Evolutionary conservation across 331 rosid genomes (phyloP), one percentile per base, ranked within the genome.

Genomic region (Ulmus americana): DNA sequence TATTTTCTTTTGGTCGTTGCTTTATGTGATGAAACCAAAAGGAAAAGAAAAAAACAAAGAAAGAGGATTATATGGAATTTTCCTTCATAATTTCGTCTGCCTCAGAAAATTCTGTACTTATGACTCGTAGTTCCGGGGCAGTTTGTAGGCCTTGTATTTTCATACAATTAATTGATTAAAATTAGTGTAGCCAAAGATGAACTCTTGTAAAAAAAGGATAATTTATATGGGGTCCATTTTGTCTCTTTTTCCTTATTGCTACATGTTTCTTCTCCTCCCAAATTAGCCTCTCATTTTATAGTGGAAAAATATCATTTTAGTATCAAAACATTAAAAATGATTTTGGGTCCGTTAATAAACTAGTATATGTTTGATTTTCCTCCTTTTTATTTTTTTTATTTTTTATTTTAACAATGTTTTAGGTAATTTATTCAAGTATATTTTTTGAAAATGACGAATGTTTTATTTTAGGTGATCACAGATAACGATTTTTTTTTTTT

Each of bases 71-170:
- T 74, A 71, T 63, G 70, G 74, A 82, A 59, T 63, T 61, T 76
- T 69, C 78, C 41, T 59, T 72, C 66, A 69, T 62, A 82, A 69
- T 63, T 28, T 60, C 58, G 43, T 69, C 64, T 18, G 75, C 47
- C 70, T 68, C 22, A 38, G 35, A 28, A 64, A 41, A 82, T 80
- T 70, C 55, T 47, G 57, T 79, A 76, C 65, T 62, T 45, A 54
- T 64, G 58, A 47, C 50, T 38, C 28, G 60, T 63, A 57, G 63
- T 67, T 53, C 65, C 20, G 61, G 10, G 70, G 83, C 78, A 65
- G 70, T 58, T 65, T 76, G 69, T 73, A 74, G 91, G 79, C 71
- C 76, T 66, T 86, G 74, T 74, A 75, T 76, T 82, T 80, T 72
- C 72, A 68, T 80, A 77, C 81, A 67, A 73, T 70, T 58, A 60